Base-by-base conservation (phyloP, 2,329 filamentous ascomycete species). In the Stemphylium lycopersici region DNA sequence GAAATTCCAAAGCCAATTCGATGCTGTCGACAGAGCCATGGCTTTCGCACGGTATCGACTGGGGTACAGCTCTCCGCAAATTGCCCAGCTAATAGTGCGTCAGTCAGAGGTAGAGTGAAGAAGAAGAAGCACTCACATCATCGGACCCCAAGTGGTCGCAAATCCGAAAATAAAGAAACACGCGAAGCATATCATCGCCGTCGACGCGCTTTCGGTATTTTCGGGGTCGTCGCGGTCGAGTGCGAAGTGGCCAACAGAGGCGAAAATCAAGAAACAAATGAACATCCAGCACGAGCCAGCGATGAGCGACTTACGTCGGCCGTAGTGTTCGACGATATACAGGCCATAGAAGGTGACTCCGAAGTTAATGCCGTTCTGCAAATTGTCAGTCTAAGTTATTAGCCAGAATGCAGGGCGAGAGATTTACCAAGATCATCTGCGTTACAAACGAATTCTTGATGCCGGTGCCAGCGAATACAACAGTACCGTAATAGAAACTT, bases 81-180 rank as follows among this genome's bases (percentile, higher is more conserved):
- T 80, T 49, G 89, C 84, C 89, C 88, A 91, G 55, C 52, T 55
- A 18, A 3, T 11, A 6, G 0, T 3, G 1, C 22, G 88, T 85
- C 6, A 56, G 42, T 16, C 10, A 16, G 6, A 22, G 3, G 2
- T 2, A 7, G 16, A 1, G 2, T 4, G 11, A 3, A 4, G 15
- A 37, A 2, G 2, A 16, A 15, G 43, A 18, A 1, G 15, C 7
- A 42, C 55, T 58, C 16, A 55, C 56, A 86, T 83, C 56, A 86
- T 83, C 2, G 87, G 87, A 24, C 86, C 87, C 87, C 87, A 90
- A 1, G 86, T 88, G 0, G 83, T 87, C 6, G 86, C 86, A 56
- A 86, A 89, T 1, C 81, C 84, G 0, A 86, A 78, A 60, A 88
- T 87, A 68, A 87, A 87, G 50, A 90, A 78, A 66, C 86, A 88